These are phyloP conservation scores for Hygrophorus pudorinus DNA, from an alignment of 768 basidiomycete species.

Conservation along the genomic window DNA sequence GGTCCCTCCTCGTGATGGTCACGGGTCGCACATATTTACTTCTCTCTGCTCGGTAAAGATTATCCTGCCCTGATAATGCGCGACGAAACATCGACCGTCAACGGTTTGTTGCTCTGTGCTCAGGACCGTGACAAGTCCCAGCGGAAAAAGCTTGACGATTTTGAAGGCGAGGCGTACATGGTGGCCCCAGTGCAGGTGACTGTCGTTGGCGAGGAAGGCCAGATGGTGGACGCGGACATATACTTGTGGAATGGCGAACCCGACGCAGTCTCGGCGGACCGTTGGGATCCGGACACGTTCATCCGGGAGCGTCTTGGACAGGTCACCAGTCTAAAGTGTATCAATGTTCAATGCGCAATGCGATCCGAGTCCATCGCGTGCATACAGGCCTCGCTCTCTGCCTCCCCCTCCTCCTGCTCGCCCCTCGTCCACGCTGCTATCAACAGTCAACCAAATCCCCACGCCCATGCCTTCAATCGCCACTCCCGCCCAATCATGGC, in stretches of 20 bases:
- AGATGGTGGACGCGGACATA: constrained; percentile 9
- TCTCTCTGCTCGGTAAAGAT: constrained; percentile 10
- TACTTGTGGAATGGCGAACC: constrained; percentile 11
- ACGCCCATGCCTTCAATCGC: too few relatives aligned
- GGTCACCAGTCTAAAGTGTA: too few relatives aligned
- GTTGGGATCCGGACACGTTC: constrained; percentile 13
- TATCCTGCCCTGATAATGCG: constrained; percentile 8
- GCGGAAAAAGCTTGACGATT: constrained; percentile 15
- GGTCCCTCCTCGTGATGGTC: too few relatives aligned
- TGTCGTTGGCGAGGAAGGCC: constrained; percentile 5
- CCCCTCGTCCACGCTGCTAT: too few relatives aligned
- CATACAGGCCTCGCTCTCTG: too few relatives aligned
- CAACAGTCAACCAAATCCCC: too few relatives aligned
- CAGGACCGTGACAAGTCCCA: constrained; percentile 14
- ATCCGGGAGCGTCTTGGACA: constrained; percentile 12
- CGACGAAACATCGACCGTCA: constrained; percentile 11
- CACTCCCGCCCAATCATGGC: too few relatives aligned
- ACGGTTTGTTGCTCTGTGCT: constrained; percentile 13
- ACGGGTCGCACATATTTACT: too few relatives aligned
- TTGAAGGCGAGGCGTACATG: constrained; percentile 14
- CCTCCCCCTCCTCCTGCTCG: too few relatives aligned
- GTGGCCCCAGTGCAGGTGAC: constrained; percentile 8
- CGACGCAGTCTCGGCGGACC: constrained; percentile 8
- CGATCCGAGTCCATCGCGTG: too few relatives aligned
- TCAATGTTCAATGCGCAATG: too few relatives aligned